A percentile compares a stretch with the other conserved stretches of the same genome.
These are phyloP conservation scores for Penicillium thymicola DNA, from an alignment of 2,329 filamentous ascomycete species.

Conservation along the genomic window DNA sequence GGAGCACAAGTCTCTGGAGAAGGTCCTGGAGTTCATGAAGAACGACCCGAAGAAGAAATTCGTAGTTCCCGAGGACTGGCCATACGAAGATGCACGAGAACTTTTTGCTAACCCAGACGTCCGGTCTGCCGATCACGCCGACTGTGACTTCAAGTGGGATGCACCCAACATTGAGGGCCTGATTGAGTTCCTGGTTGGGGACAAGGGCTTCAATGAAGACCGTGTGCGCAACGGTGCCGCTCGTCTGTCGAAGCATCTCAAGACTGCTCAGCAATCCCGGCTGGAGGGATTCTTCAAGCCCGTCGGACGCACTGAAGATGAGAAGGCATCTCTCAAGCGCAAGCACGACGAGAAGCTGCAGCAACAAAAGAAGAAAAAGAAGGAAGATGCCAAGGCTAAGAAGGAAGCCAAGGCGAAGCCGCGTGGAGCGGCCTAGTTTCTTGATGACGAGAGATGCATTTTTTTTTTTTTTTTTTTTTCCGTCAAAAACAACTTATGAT, in stretches of 20 bases:
- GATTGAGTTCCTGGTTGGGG: constrained; percentile 81
- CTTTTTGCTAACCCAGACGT: constrained; percentile 93
- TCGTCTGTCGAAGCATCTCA: constrained; percentile 83
- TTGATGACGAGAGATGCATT: background rate
- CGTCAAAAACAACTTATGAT: background rate
- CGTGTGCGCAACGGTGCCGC: constrained; percentile 76
- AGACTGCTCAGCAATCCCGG: constrained; percentile 83
- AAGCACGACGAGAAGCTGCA: constrained; percentile 91
- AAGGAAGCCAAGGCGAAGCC: constrained; percentile 86
- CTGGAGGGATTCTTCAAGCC: constrained; percentile 97
- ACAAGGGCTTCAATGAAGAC: constrained; percentile 97
- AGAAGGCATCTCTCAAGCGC: constrained; percentile 81
- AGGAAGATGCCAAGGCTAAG: constrained; percentile 94
- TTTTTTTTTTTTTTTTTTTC: background rate
- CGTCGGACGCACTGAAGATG: constrained; percentile 78
- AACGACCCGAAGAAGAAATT: constrained; percentile 76
- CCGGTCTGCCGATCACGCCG: constrained; percentile 72
- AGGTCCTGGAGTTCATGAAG: constrained; percentile 76
- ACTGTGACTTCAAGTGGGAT: constrained; percentile 98
- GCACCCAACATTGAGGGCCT: constrained; percentile 86
- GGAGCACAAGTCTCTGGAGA: constrained; percentile 83
- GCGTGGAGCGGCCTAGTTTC: constrained; percentile 54
- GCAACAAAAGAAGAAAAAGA: constrained; percentile 91
- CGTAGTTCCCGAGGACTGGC: constrained; percentile 92
- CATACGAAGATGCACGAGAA: constrained; percentile 83